Percentiles rank a stretch among this genome's conserved stretches.
Evolutionary conservation across 768 basidiomycete genomes (phyloP).

Genomic region (Leucocoprinus leucothites): DNA sequence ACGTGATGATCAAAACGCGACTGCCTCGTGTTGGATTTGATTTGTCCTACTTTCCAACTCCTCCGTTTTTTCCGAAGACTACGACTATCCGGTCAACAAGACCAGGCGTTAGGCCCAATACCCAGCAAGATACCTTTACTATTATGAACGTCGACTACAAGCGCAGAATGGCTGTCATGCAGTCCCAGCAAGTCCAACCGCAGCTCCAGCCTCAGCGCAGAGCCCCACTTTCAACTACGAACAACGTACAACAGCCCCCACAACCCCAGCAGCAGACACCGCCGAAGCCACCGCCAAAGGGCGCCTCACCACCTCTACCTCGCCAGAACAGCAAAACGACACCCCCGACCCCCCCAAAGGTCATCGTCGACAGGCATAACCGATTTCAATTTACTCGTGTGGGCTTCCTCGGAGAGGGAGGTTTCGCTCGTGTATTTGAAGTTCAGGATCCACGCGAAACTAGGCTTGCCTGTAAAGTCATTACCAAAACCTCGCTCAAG

Average conservation of each 20-base stretch:
- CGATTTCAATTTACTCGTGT: slow-evolving; percentile 62
- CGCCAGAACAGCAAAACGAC: slow-evolving; percentile 81
- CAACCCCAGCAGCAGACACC: slow-evolving; percentile 26
- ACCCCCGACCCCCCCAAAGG: slow-evolving; percentile 76
- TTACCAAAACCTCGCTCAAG: slow-evolving; percentile 88
- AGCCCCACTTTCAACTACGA: slow-evolving; percentile 6
- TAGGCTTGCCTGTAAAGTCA: slow-evolving; percentile 87
- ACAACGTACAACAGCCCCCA: slow-evolving; percentile 15
- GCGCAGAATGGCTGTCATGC: slow-evolving; percentile 9
- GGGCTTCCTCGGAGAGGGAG: slow-evolving; percentile 92
- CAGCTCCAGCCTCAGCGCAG: slow-evolving; percentile 13
- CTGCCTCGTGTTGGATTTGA: slow-evolving; percentile 11
- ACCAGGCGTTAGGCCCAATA: slow-evolving; percentile 15
- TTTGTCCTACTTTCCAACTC: not conserved
- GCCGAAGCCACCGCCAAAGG: slow-evolving; percentile 36
- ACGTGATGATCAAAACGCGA: slow-evolving; percentile 14
- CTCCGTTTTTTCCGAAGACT: not conserved
- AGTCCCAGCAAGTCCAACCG: slow-evolving; percentile 19
- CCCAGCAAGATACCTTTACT: slow-evolving; percentile 3
- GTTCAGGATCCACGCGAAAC: slow-evolving; percentile 69
- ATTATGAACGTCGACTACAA: slow-evolving; percentile 10
- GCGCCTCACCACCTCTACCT: slow-evolving; percentile 63
- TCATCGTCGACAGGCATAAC: slow-evolving; percentile 66
- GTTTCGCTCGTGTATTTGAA: slow-evolving; percentile 96
- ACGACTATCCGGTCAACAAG: not conserved